phyloP scores from a whole-genome alignment of 1,139 yeast species.

The Candida freyschussii region DNA sequence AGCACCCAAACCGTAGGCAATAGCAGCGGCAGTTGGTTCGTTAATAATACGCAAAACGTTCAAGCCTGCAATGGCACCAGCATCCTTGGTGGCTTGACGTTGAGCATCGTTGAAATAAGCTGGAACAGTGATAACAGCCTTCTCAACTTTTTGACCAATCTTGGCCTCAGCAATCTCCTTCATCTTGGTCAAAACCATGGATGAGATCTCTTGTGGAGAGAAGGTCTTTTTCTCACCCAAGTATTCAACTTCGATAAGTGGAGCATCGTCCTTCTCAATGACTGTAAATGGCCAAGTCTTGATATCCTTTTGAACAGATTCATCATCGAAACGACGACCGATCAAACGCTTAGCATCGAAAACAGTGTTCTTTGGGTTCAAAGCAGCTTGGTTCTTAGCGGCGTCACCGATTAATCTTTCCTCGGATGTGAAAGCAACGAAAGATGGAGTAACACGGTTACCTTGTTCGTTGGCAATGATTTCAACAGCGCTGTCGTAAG shows the following conservation, averaged over 20 bases:
- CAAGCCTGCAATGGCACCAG: constrained; percentile 96
- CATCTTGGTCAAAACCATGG: constrained; percentile 97
- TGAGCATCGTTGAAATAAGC: constrained; percentile 97
- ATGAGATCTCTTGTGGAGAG: constrained; percentile 95
- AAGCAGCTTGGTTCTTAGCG: constrained; percentile 98
- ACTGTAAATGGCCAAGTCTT: constrained; percentile 98
- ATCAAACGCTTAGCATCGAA: constrained; percentile 98
- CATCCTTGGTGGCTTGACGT: constrained; percentile 98
- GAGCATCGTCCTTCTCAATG: constrained; percentile 79
- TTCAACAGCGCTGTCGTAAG: constrained; percentile 89
- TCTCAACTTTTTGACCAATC: constrained; percentile 89
- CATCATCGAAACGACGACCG: constrained; percentile 91
- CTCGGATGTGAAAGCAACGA: constrained; percentile 95
- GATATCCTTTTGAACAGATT: constrained; percentile 90
- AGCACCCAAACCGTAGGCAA: constrained; percentile 97
- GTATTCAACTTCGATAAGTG: constrained; percentile 89
- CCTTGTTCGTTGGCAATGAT: constrained; percentile 99
- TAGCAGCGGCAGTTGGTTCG: constrained; percentile 98
- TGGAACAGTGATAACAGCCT: constrained; percentile 95
- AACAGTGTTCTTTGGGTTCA: constrained; percentile 94
- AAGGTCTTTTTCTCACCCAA: constrained; percentile 87
- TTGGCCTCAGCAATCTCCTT: constrained; percentile 97
- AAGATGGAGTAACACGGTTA: constrained; percentile 98
- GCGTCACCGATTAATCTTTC: constrained; percentile 98
- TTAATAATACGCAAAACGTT: constrained; percentile 94